Evolutionary conservation across 495 filamentous ascomycete genomes (phyloP), one percentile per base, ranked within the genome.

Genomic region (Choiromyces venosus): DNA sequence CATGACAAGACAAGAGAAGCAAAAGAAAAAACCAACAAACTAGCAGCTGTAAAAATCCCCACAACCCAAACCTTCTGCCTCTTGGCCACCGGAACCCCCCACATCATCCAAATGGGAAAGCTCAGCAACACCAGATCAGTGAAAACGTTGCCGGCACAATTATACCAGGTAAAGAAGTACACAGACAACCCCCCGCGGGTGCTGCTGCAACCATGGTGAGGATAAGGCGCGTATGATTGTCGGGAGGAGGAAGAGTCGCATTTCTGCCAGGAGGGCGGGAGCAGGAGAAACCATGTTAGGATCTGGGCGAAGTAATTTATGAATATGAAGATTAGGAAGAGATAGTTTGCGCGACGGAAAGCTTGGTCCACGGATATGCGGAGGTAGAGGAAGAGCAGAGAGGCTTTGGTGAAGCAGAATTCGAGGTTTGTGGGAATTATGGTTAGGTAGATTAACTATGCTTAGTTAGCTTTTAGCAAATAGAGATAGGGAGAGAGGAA

Each of bases 1-100:
- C n/a, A n/a, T n/a, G n/a, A n/a, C n/a, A n/a, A n/a, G n/a, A n/a
- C n/a, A n/a, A n/a, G n/a, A n/a, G 9, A 61, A 29, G 21, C 25
- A 61, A 61, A 61, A 61, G 29, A 25, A 25, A 61, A n/a, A 61
- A 56, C 52, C 52, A 61, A 61, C 52, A 61, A 29, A 61, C 52
- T 61, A 29, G 52, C 52, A 61, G 29, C 3, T 5, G 52, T 5
- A 61, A 61, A 61, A 16, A 61, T 61, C 12, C 52, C 52, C 52
- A 61, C 52, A 61, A 61, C 52, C 52, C 52, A 61, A 10, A 61
- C 14, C 25, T 61, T 61, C 52, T 61, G 52, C 12, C 52, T 61
- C 52, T 25, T 61, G 16, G 52, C 52, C 25, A 61, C 52, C 10
- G 52, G 52, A 9, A 61, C 52, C n/a, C 25, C 10, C 52, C 52